phyloP scores from a whole-genome alignment of 2,329 filamentous ascomycete species.

The Neonectria ditissima region DNA sequence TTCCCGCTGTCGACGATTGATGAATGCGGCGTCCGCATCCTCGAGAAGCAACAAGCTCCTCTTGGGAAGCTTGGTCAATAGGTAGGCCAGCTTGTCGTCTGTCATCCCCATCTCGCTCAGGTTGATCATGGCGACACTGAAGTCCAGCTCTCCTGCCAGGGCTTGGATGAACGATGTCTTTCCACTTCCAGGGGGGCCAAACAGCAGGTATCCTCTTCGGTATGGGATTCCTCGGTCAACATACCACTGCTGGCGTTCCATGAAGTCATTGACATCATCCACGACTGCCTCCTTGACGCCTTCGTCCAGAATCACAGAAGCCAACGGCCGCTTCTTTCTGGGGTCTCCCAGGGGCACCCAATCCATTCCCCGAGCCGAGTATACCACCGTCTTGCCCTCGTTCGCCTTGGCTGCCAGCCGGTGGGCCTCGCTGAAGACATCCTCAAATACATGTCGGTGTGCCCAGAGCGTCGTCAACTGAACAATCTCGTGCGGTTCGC shows the following conservation, averaged over 20 bases:
- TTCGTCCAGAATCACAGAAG: conserved; percentile 86
- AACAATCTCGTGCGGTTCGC: conserved; percentile 93
- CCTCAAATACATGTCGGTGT: conserved; percentile 88
- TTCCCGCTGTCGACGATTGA: conserved; percentile 81
- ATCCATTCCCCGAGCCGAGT: conserved; percentile 83
- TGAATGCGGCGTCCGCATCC: conserved; percentile 92
- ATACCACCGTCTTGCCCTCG: conserved; percentile 94
- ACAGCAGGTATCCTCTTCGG: conserved; percentile 86
- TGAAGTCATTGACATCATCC: conserved; percentile 84
- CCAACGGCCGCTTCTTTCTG: conserved; percentile 85
- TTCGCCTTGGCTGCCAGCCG: conserved; percentile 80
- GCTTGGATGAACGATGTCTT: conserved; percentile 98
- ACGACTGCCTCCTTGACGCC: conserved; percentile 87
- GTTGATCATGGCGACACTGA: conserved; percentile 92
- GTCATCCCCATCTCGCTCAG: conserved; percentile 90
- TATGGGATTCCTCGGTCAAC: conserved; percentile 95
- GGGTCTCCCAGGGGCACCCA: conserved; percentile 89
- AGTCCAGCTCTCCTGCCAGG: conserved; percentile 90
- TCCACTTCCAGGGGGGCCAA: conserved; percentile 89
- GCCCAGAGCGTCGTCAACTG: conserved; percentile 92
- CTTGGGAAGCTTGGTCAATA: conserved; percentile 86
- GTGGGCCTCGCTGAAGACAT: conserved; percentile 90
- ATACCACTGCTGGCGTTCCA: conserved; percentile 86
- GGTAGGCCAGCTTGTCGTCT: conserved; percentile 87
- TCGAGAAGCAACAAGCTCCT: conserved; percentile 87